phyloP scores from a whole-genome alignment of 108 stramenopile species.

The Cyclotella sp. region DNA sequence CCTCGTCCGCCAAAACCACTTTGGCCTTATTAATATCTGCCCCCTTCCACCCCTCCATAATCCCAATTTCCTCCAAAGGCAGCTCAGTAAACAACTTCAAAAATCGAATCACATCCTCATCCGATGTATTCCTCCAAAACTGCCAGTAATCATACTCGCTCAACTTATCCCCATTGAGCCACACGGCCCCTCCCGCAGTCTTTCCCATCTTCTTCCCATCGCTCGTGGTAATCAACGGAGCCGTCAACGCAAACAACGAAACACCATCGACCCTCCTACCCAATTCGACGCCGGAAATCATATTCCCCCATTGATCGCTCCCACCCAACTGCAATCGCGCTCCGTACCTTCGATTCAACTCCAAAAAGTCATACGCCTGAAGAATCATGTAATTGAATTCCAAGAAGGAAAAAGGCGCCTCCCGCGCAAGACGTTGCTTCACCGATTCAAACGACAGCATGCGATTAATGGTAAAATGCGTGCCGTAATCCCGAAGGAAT shows the following conservation, averaged over 20 bases:
- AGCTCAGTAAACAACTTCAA: conserved; percentile 95
- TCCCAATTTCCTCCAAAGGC: conserved; percentile 82
- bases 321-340: conserved; percentile 95
- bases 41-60: conserved; percentile 70
- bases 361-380: conserved; percentile 98
- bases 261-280: conserved; percentile 84
- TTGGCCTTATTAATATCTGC: conserved; percentile 94
- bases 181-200: conserved; percentile 95
- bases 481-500: conserved; percentile 96
- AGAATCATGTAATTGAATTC: conserved; percentile 99
- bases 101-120: conserved; percentile 94
- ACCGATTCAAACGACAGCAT: conserved; percentile 97
- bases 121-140: conserved; percentile 97
- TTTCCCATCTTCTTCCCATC: conserved; percentile 99
- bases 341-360: conserved; percentile 83
- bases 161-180: conserved; percentile 93
- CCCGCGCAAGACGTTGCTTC: conserved; percentile 88
- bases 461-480: conserved; percentile 96
- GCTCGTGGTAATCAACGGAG: conserved; percentile 95
- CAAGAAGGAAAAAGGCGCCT: conserved; percentile 94
- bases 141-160: conserved; percentile 98
- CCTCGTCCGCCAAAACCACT: conserved; percentile 94
- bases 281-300: conserved; percentile 94
- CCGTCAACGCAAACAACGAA: conserved; percentile 94
- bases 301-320: conserved; percentile 99